A percentile compares a stretch with the other conserved stretches of the same genome.
phyloP scores from a whole-genome alignment of 129 eudicot genomes.

The Artemisia argyi region DNA sequence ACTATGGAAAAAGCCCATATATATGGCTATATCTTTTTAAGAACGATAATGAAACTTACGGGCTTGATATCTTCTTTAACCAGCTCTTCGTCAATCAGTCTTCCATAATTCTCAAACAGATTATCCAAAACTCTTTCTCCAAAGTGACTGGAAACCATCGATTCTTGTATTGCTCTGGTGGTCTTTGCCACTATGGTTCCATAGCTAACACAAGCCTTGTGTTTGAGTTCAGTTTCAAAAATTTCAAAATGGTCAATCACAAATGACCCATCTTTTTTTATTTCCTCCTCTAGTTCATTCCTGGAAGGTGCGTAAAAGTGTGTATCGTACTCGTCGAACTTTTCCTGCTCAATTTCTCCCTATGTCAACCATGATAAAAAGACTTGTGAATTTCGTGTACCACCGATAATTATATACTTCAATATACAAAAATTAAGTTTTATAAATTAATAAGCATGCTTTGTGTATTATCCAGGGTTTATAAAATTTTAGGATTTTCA shows the following conservation, averaged over 20 bases:
- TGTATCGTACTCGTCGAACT: slow-evolving; percentile 61
- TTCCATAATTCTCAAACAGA: slow-evolving; percentile 58
- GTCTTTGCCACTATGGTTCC: slow-evolving; percentile 70
- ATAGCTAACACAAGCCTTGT: slow-evolving; percentile 40
- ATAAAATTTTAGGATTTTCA: too few species aligned
- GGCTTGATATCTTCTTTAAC: slow-evolving; percentile 51
- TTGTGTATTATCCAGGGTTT: too few species aligned
- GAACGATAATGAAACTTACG: too few species aligned
- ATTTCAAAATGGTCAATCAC: slow-evolving; percentile 46
- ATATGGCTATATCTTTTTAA: too few species aligned
- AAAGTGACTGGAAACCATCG: slow-evolving; percentile 76
- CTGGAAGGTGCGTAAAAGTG: slow-evolving; percentile 81
- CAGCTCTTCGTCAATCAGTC: slow-evolving; percentile 70
- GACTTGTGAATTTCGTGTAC: neutral
- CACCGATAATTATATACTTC: neutral
- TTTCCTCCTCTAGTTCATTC: slow-evolving; percentile 61
- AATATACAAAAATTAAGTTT: too few species aligned
- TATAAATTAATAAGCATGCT: neutral
- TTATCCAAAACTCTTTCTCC: slow-evolving; percentile 59
- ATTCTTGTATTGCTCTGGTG: slow-evolving; percentile 81
- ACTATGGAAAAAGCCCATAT: too few species aligned
- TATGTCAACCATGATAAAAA: slow-evolving; percentile 6
- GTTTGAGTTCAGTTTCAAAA: slow-evolving; percentile 52
- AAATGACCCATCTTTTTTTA: slow-evolving; percentile 66
- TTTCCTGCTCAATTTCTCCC: slow-evolving; percentile 70